Evolutionary conservation across 2,329 filamentous ascomycete genomes (phyloP), one percentile per base, ranked within the genome.

Genomic region (Pyricularia sp.): DNA sequence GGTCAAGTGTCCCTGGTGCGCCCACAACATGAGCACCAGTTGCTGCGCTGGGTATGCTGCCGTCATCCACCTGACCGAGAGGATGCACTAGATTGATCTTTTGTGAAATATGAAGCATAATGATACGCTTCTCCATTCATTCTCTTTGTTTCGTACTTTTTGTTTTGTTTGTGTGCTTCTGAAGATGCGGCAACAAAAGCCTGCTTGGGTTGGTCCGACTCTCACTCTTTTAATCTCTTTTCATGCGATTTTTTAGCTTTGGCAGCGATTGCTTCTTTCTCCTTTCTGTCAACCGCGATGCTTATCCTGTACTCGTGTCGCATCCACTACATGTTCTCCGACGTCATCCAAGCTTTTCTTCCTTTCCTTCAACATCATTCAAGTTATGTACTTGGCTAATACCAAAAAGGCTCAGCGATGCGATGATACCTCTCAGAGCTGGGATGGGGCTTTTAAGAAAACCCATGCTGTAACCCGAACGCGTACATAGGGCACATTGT

Each of bases 21-120:
- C 81, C 63, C 90, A 92, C 78, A 84, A 85, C 66, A 92, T 92
- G 89, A 88, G 82, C 72, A 89, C 84, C 17, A 80, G 79, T 69
- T 92, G 90, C 78, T 92, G 90, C 75, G 84, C 88, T 12, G 90
- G 89, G 9, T 90, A 90, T 78, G 86, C 87, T 12, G 87, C 90
- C 1, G 82, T 89, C 64, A 85, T 92, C 4, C 86, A 89, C 71
- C 79, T 92, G 73, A 86, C 86, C 73, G 88, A 92, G 76, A 85
- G 85, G 70, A 75, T 90, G 67, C 86, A 89, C 73, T 78, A 55
- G 58, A 9, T 4, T 26, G 50, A 11, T 12, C 0, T 42, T 42
- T 17, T 17, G 12, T 17, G 33, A 3, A 42, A 17, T 3, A 42
- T 17, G 6, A 17, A 17, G 33, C 33, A 17, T 14, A 7, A 17